These are phyloP conservation scores for Exophiala alcalophila DNA, from an alignment of 2,329 filamentous ascomycete genomes.

Conservation along the genomic window DNA sequence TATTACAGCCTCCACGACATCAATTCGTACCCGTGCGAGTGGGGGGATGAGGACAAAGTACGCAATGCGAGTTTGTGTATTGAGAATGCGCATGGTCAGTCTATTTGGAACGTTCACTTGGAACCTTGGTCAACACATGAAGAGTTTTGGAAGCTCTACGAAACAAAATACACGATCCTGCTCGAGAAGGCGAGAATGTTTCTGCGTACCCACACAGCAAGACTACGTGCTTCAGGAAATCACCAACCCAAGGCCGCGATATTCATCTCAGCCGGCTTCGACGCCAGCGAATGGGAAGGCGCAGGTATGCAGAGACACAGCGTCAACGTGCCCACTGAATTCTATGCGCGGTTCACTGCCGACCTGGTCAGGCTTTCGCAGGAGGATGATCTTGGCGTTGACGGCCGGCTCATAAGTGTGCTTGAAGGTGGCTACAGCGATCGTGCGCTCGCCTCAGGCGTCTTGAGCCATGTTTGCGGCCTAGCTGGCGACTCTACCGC, in stretches of 20 bases:
- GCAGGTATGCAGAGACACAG: slow-evolving; percentile 92
- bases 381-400: slow-evolving; percentile 72
- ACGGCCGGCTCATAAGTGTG: slow-evolving; percentile 86
- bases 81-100: slow-evolving; percentile 90
- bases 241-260: slow-evolving; percentile 78
- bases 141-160: slow-evolving; percentile 89
- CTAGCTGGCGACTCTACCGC: slow-evolving; percentile 43
- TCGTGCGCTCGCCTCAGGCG: slow-evolving; percentile 79
- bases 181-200: slow-evolving; percentile 78
- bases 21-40: slow-evolving; percentile 96
- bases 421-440: slow-evolving; percentile 96
- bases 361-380: slow-evolving; percentile 80
- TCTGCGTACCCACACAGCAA: slow-evolving; percentile 68
- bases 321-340: slow-evolving; percentile 93
- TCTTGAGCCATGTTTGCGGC: slow-evolving; percentile 85
- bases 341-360: slow-evolving; percentile 85
- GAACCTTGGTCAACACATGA: slow-evolving; percentile 77
- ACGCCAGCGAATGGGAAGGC: slow-evolving; percentile 93
- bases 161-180: slow-evolving; percentile 70
- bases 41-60: slow-evolving; percentile 88
- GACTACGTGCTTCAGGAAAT: slow-evolving; percentile 55
- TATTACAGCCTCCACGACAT: slow-evolving; percentile 98
- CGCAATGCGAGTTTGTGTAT: slow-evolving; percentile 92
- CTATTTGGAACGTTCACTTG: slow-evolving; percentile 92
- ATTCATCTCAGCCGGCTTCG: slow-evolving; percentile 93